Conservation (phyloP, 2,329 filamentous ascomycete genomes). For the Colletotrichum tropicale region DNA sequence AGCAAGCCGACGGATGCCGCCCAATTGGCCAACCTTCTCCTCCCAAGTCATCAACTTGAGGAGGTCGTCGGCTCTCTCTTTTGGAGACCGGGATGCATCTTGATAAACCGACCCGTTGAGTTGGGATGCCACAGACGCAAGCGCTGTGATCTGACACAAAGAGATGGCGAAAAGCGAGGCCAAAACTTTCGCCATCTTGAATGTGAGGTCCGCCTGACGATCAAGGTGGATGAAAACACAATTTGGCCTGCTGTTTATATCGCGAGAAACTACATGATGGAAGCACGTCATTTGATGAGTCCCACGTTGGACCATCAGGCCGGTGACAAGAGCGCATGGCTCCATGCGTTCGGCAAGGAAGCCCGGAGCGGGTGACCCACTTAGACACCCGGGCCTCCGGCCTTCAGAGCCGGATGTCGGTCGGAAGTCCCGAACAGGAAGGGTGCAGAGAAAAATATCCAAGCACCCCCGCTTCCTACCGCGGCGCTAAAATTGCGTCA, state of each 20-base stretch:
- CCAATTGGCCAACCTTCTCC: slow-evolving; percentile 14
- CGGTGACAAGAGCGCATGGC: background rate
- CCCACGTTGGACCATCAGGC: background rate
- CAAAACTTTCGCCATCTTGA: background rate
- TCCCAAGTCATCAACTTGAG: slow-evolving; percentile 11
- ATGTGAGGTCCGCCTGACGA: background rate
- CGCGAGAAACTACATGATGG: background rate
- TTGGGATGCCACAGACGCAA: background rate
- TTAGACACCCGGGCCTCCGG: background rate
- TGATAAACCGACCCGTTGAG: background rate
- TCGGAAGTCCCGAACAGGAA: slow-evolving; percentile 6
- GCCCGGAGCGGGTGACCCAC: background rate
- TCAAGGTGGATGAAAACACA: background rate
- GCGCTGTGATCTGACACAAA: background rate
- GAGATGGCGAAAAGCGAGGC: background rate
- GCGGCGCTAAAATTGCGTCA: background rate
- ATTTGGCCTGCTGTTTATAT: background rate
- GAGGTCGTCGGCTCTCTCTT: slow-evolving; percentile 10
- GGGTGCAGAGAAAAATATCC: background rate
- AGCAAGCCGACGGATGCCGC: slow-evolving; percentile 7
- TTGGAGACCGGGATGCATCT: background rate
- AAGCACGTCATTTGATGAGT: background rate
- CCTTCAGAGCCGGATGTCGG: background rate
- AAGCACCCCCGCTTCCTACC: slow-evolving; percentile 13
- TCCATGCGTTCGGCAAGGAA: background rate